Conservation (phyloP, 306 rosid genomes). For the Sophora flavescens region DNA sequence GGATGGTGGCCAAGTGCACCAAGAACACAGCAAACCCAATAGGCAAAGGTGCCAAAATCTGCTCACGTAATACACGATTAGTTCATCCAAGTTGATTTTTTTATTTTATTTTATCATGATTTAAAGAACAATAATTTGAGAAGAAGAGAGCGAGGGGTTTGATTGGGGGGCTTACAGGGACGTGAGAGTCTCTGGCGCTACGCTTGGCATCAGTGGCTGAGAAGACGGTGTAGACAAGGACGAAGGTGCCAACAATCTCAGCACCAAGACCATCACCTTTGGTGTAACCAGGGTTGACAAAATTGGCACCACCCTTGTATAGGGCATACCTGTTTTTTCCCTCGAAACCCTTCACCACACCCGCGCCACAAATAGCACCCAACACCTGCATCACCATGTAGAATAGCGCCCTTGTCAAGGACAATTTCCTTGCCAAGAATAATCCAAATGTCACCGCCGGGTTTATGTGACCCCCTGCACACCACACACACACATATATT, state of each 20-base stretch:
- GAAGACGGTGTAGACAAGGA: constrained; percentile 67
- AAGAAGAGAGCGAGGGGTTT: neutral
- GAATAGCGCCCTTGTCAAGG: constrained; percentile 52
- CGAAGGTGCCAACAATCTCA: constrained; percentile 61
- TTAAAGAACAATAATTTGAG: neutral
- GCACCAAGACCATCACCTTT: constrained; percentile 66
- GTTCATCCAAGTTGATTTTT: too few relatives aligned
- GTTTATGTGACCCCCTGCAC: constrained; percentile 62
- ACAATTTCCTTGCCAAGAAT: constrained; percentile 57
- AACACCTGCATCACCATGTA: constrained; percentile 61
- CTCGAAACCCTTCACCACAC: constrained; percentile 64
- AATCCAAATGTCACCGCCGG: constrained; percentile 62
- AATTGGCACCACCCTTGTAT: constrained; percentile 46
- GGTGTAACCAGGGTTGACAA: constrained; percentile 54
- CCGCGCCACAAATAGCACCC: constrained; percentile 62
- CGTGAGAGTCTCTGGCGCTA: constrained; percentile 65
- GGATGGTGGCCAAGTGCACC: constrained; percentile 66
- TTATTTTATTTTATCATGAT: too few relatives aligned
- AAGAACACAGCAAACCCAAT: constrained; percentile 66
- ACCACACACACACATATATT: neutral
- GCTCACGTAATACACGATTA: neutral
- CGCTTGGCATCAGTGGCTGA: constrained; percentile 68
- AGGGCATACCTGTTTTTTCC: constrained; percentile 38
- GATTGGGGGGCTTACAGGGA: constrained; percentile 51
- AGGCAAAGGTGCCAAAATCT: constrained; percentile 65